These are phyloP conservation scores for Gossypium longicalyx DNA, from an alignment of 345 rosid genomes.

Conservation along the genomic window DNA sequence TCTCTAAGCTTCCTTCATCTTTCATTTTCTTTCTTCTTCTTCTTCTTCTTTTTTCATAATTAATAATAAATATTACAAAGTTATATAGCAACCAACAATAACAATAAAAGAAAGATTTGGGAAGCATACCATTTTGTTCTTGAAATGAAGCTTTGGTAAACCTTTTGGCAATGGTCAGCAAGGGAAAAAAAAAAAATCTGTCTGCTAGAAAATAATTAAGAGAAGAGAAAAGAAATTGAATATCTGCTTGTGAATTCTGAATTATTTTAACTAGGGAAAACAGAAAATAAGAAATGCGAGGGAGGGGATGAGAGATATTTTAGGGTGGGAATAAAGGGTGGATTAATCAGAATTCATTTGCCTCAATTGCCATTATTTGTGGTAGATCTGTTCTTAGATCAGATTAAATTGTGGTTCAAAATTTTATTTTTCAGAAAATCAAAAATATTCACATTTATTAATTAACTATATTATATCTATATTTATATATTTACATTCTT, in stretches of 20 bases:
- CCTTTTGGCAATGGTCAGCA: background rate
- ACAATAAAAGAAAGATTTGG: background rate
- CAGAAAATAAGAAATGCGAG: background rate
- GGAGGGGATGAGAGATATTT: constrained; percentile 27
- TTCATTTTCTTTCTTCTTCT: background rate
- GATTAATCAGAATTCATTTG: constrained; percentile 16
- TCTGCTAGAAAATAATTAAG: background rate
- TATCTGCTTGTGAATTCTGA: background rate
- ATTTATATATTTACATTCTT: no score
- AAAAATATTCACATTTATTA: no score
- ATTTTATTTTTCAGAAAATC: no score
- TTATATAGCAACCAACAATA: background rate
- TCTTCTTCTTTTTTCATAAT: background rate
- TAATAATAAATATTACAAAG: background rate
- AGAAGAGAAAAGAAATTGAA: background rate
- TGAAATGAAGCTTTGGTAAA: background rate
- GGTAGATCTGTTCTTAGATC: background rate
- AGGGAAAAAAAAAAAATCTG: background rate
- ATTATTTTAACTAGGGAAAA: background rate
- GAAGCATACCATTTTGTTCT: constrained; percentile 26
- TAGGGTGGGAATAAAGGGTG: constrained; percentile 22
- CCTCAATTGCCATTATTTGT: background rate
- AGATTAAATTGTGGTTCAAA: background rate
- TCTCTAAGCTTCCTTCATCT: background rate
- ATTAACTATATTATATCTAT: no score